Evolutionary conservation across 306 rosid genomes (phyloP).

Genomic region (Betula pendula): DNA sequence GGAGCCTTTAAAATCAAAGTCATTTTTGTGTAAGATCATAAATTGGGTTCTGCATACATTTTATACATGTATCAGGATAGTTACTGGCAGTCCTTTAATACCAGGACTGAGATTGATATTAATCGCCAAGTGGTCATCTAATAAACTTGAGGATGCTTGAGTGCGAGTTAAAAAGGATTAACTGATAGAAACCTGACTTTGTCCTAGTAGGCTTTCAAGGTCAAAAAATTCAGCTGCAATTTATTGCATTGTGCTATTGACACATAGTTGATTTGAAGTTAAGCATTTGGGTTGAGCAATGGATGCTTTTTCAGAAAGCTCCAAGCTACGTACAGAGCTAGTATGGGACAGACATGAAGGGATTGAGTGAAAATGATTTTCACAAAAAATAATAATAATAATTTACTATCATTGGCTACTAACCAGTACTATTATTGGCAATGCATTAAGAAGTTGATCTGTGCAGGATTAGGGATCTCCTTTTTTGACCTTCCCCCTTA

Average conservation of each 20-base stretch:
- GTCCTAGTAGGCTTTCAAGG: background rate
- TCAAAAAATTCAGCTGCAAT: background rate
- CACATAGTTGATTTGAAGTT: background rate
- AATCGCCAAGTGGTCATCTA: background rate
- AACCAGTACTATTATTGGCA: background rate
- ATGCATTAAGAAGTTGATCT: background rate
- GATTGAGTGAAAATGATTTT: slow-evolving; percentile 8
- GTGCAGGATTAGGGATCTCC: background rate
- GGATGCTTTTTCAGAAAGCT: slow-evolving; percentile 1
- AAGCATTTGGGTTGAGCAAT: background rate
- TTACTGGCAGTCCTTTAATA: background rate
- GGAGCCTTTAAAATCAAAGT: background rate
- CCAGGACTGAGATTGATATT: background rate
- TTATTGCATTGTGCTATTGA: background rate
- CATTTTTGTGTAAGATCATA: background rate
- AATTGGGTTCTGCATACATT: background rate
- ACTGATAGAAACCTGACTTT: background rate
- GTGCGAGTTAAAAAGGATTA: background rate
- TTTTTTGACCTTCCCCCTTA: background rate
- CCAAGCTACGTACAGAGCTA: slow-evolving; percentile 7
- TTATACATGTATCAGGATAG: background rate
- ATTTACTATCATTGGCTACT: background rate
- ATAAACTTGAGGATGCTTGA: background rate
- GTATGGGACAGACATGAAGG: background rate
- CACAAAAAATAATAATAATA: background rate